These are phyloP conservation scores for Hygrocybe punicea DNA, from an alignment of 768 basidiomycete species.

Conservation along the genomic window DNA sequence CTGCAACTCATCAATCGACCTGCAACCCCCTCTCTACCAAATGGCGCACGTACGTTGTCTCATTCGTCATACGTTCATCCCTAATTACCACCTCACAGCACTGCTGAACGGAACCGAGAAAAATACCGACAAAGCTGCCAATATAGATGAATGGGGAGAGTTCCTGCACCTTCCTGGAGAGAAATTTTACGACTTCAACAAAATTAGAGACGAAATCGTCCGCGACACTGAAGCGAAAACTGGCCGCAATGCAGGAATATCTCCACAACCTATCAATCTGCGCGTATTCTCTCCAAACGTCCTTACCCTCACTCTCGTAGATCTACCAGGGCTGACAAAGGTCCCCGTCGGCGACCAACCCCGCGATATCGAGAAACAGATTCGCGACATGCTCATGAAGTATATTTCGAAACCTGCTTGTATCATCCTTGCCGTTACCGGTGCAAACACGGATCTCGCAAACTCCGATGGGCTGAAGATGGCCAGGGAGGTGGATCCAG, in stretches of 20 bases:
- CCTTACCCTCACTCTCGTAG: slow-evolving; percentile 94
- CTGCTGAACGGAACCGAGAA: slow-evolving; percentile 48
- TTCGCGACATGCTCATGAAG: slow-evolving; percentile 92
- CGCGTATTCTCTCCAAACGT: slow-evolving; percentile 97
- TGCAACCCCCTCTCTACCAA: slow-evolving; percentile 42
- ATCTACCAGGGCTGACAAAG: slow-evolving; percentile 93
- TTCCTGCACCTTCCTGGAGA: slow-evolving; percentile 95
- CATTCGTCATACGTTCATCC: background rate
- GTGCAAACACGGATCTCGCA: slow-evolving; percentile 94
- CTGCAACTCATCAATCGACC: slow-evolving; percentile 92
- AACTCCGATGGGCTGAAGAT: slow-evolving; percentile 97
- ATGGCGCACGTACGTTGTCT: slow-evolving; percentile 40
- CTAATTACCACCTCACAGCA: slow-evolving; percentile 31
- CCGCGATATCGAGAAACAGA: slow-evolving; percentile 95
- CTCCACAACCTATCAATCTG: slow-evolving; percentile 94
- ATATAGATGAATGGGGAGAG: slow-evolving; percentile 97
- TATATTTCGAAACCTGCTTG: slow-evolving; percentile 94
- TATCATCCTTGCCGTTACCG: slow-evolving; percentile 94
- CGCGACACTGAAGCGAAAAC: slow-evolving; percentile 98
- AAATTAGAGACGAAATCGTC: slow-evolving; percentile 94
- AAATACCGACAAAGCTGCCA: slow-evolving; percentile 69
- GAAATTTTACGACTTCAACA: slow-evolving; percentile 97
- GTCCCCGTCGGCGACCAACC: slow-evolving; percentile 97
- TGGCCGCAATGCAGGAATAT: slow-evolving; percentile 97
- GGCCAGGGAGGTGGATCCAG: slow-evolving; percentile 95